Evolutionary conservation across 1,284 basidiomycete genomes (phyloP).

Genomic region (Takashimella koratensis): DNA sequence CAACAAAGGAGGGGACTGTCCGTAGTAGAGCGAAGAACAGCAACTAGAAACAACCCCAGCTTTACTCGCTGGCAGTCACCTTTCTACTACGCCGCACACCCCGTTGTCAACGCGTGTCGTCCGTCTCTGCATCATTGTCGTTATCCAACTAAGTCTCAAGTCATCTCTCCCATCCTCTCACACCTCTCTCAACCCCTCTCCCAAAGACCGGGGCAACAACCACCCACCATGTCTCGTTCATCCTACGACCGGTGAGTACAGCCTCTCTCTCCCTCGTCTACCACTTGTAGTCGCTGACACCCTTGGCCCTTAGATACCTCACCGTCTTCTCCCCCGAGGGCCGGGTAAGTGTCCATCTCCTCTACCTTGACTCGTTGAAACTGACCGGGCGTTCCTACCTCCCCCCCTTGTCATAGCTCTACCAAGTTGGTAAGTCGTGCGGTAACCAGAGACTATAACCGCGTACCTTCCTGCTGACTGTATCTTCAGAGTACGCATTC

Average conservation of each 20-base stretch:
- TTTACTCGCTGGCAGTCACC: too few relatives aligned
- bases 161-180: background rate
- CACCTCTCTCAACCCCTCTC: background rate
- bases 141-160: background rate
- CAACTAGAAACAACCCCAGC: too few relatives aligned
- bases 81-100: too few relatives aligned
- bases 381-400: too few relatives aligned
- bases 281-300: background rate
- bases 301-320: slow-evolving; percentile 45
- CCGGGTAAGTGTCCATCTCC: slow-evolving; percentile 29
- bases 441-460: background rate
- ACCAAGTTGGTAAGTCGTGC: slow-evolving; percentile 88
- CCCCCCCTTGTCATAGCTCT: slow-evolving; percentile 54
- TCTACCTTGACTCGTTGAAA: background rate
- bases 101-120: background rate
- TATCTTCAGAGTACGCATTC: slow-evolving; percentile 86
- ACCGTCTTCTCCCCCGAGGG: slow-evolving; percentile 54
- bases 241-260: slow-evolving; percentile 46
- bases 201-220: background rate
- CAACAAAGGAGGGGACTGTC: too few relatives aligned
- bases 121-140: background rate
- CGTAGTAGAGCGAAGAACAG: too few relatives aligned
- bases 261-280: background rate
- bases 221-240: slow-evolving; percentile 41
- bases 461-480: background rate